phyloP scores from a whole-genome alignment of 1,139 yeast genomes.

The Candida sojae region DNA sequence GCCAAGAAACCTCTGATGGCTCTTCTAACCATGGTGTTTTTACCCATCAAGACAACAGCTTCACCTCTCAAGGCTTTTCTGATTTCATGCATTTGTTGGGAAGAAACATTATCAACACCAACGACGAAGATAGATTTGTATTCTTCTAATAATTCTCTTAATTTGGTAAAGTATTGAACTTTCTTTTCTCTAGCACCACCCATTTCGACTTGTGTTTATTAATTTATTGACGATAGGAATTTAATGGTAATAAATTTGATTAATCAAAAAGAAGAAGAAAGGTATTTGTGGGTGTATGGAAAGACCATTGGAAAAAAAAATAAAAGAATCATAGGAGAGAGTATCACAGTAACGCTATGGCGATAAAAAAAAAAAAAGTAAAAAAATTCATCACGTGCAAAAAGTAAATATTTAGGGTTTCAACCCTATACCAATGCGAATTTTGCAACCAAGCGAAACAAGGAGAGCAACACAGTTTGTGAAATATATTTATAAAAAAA shows the following conservation, averaged over 20 bases:
- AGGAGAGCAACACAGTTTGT: not conserved
- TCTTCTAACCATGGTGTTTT: slow-evolving; percentile 99
- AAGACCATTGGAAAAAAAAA: slow-evolving; percentile 1
- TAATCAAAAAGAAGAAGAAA: slow-evolving; percentile 3
- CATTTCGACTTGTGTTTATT: slow-evolving; percentile 80
- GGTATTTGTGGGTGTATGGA: not conserved
- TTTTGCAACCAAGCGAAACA: slow-evolving; percentile 5
- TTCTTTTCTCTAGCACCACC: slow-evolving; percentile 99
- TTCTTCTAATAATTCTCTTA: slow-evolving; percentile 93
- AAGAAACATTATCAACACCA: slow-evolving; percentile 99
- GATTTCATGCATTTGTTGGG: slow-evolving; percentile 99
- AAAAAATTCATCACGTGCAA: slow-evolving; percentile 3
- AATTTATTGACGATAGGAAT: slow-evolving; percentile 78
- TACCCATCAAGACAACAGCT: slow-evolving; percentile 98
- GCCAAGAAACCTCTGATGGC: slow-evolving; percentile 95
- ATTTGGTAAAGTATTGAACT: slow-evolving; percentile 90
- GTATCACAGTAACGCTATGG: not conserved
- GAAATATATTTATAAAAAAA: no score
- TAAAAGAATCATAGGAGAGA: not conserved
- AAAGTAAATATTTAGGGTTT: not conserved
- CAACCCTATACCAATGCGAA: not conserved
- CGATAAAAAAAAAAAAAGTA: not conserved
- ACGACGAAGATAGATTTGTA: slow-evolving; percentile 98
- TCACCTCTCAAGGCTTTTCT: slow-evolving; percentile 95
- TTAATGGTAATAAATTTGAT: slow-evolving; percentile 61